Evolutionary conservation across 306 rosid species (phyloP), one percentile per base, ranked within the genome.

Genomic region (Boehmeria nivea): DNA sequence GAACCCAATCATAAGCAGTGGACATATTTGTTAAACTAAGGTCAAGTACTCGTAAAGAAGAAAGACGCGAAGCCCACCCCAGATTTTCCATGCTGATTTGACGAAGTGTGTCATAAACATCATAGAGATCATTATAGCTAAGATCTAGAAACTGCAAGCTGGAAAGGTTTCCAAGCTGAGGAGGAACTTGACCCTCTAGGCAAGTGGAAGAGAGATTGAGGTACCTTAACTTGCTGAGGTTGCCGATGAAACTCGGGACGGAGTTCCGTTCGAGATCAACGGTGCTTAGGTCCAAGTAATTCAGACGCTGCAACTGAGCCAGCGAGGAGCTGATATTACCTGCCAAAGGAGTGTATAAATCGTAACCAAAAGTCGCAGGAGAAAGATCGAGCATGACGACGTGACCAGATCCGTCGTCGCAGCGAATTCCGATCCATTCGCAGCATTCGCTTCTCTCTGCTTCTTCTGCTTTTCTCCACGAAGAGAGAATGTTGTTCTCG

Each of bases 361-460:
- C 8, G n/a, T n/a, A n/a, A n/a, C n/a, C n/a, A n/a, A n/a, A n/a
- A n/a, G n/a, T n/a, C n/a, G n/a, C 16, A 8, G 3, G 33, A 12
- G 56, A 60, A 20, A 60, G 55, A 48, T 60, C 56, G 36, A 60
- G 65, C 28, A 2, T 11, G 18, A 22, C 17, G 8, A 47, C 46
- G 37, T 60, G 65, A 22, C 56, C 46, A 9, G 56, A 28, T 34
- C 7, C 31, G 22, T 34, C 36, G 56, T 15, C 10, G 33, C 51
- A 33, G 6, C 22, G 26, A 42, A 66, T 15, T 34, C 60, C 50
- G 27, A 19, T 6, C 45, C 65, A 60, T 28, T 47, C n/a, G n/a
- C 56, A 60, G 33, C 65, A 60, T 3, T 60, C 21, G 3, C 34
- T 8, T 8, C 5, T 8, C 8, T 28, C 34, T 28, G 5, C 34